phyloP scores from a whole-genome alignment of 2,329 filamentous ascomycete species.

The Dothistroma septosporum region DNA sequence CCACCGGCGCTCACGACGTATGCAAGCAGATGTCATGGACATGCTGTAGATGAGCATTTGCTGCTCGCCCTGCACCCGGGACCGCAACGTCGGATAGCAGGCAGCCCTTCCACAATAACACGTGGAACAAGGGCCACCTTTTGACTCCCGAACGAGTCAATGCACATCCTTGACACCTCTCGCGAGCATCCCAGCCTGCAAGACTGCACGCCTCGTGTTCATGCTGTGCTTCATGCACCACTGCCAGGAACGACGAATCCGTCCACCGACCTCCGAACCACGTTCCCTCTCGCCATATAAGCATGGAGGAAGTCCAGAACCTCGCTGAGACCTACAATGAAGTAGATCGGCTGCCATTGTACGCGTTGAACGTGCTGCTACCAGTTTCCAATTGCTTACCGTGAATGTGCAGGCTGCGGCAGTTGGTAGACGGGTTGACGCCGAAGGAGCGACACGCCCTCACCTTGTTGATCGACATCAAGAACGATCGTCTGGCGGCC shows the following conservation, averaged over 20 bases:
- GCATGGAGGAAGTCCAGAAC: constrained; percentile 1
- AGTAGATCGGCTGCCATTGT: constrained; percentile 6
- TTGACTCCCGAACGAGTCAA: constrained; percentile 2
- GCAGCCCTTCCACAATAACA: not conserved
- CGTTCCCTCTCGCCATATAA: not conserved
- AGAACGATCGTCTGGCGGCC: constrained; percentile 34
- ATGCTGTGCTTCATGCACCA: constrained; percentile 1
- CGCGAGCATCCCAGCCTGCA: not conserved
- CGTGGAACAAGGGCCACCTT: not conserved
- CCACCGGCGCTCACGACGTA: not conserved
- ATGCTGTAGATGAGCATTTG: not conserved
- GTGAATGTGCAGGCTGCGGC: constrained; percentile 11
- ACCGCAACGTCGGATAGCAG: not conserved
- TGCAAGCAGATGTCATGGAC: not conserved
- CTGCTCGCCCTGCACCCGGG: constrained; percentile 2
- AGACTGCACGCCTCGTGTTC: not conserved
- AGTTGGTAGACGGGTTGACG: constrained; percentile 11
- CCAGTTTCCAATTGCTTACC: not conserved
- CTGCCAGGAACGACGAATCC: not conserved
- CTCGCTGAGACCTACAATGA: not conserved
- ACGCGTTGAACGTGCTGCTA: not conserved
- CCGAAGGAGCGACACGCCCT: constrained; percentile 14
- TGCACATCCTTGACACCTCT: constrained; percentile 8
- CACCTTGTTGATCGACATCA: constrained; percentile 8
- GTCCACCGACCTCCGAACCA: not conserved